These are phyloP conservation scores for Mucuna pruriens DNA, from an alignment of 306 rosid species.

Conservation along the genomic window DNA sequence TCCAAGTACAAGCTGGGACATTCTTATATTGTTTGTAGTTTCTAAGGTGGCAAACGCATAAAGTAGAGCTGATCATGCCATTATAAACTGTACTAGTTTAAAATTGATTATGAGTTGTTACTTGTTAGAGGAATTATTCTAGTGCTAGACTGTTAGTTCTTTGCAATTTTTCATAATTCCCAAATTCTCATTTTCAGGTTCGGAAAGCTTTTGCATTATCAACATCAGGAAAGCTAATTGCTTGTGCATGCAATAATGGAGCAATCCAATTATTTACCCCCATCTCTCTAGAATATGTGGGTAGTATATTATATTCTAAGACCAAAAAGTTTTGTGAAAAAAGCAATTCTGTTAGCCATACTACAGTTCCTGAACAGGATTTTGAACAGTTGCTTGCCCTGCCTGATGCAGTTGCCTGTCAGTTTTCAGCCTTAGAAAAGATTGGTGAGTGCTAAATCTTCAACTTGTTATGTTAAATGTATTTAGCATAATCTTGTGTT, in stretches of 20 bases:
- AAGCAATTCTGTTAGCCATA: slow-evolving; percentile 35
- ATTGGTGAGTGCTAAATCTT: slow-evolving; percentile 62
- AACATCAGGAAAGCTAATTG: slow-evolving; percentile 62
- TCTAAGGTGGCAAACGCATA: slow-evolving; percentile 23
- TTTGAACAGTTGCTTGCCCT: slow-evolving; percentile 44
- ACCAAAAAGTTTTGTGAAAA: slow-evolving; percentile 46
- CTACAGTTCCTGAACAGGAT: slow-evolving; percentile 47
- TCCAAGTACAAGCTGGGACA: slow-evolving; percentile 18
- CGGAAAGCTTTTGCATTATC: slow-evolving; percentile 69
- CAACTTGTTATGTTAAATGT: slow-evolving; percentile 9
- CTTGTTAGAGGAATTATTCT: not conserved
- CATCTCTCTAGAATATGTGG: slow-evolving; percentile 55
- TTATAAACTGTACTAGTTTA: slow-evolving; percentile 17
- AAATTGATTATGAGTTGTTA: slow-evolving; percentile 25
- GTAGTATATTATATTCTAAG: slow-evolving; percentile 62
- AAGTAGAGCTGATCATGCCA: slow-evolving; percentile 17
- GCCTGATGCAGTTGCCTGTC: slow-evolving; percentile 84
- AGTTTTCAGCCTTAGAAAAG: slow-evolving; percentile 67
- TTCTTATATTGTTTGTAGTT: slow-evolving; percentile 27
- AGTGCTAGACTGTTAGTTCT: slow-evolving; percentile 4
- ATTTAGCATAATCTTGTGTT: slow-evolving; percentile 3
- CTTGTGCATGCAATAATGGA: slow-evolving; percentile 85
- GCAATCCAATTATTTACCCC: slow-evolving; percentile 57
- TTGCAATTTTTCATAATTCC: slow-evolving; percentile 27
- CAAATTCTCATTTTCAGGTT: slow-evolving; percentile 57